Percentiles rank a stretch among this genome's conserved stretches.
phyloP scores from a whole-genome alignment of 2,329 filamentous ascomycete species.

The Aureobasidium sp. region DNA sequence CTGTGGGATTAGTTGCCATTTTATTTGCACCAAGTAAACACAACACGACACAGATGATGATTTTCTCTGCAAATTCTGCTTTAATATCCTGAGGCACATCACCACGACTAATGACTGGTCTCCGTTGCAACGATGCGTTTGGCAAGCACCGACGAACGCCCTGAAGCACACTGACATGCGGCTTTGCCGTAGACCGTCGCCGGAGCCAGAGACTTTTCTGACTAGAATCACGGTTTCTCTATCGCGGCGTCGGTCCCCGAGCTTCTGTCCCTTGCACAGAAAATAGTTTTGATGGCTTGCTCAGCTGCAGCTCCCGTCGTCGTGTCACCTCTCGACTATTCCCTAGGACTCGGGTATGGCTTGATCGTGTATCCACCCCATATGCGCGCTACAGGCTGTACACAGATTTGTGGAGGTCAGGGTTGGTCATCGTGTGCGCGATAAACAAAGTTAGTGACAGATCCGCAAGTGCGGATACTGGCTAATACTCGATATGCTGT shows the following conservation, averaged over 20 bases:
- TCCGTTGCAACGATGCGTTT: constrained; percentile 15
- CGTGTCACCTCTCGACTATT: constrained; percentile 7
- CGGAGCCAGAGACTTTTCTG: constrained; percentile 7
- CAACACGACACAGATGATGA: background rate
- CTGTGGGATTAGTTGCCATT: background rate
- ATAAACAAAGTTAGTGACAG: constrained; percentile 13
- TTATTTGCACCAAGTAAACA: background rate
- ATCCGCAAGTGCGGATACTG: background rate
- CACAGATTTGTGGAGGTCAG: constrained; percentile 13
- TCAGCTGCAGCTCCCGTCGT: constrained; percentile 2
- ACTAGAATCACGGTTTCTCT: constrained; percentile 2
- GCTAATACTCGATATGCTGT: background rate
- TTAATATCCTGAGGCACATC: constrained; percentile 12
- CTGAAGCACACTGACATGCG: constrained; percentile 7
- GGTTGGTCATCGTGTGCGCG: constrained; percentile 1
- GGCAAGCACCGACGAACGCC: constrained; percentile 12
- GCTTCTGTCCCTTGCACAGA: constrained; percentile 4
- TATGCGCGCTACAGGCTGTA: constrained; percentile 1
- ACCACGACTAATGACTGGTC: background rate
- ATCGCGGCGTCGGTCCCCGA: background rate
- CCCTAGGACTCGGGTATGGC: constrained; percentile 3
- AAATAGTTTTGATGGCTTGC: constrained; percentile 6
- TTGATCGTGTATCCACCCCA: constrained; percentile 5
- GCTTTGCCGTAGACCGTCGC: constrained; percentile 8
- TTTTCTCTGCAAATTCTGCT: constrained; percentile 7